These are phyloP conservation scores for Angomonas desouzai DNA, from an alignment of 208 protist genomes.

Conservation along the genomic window DNA sequence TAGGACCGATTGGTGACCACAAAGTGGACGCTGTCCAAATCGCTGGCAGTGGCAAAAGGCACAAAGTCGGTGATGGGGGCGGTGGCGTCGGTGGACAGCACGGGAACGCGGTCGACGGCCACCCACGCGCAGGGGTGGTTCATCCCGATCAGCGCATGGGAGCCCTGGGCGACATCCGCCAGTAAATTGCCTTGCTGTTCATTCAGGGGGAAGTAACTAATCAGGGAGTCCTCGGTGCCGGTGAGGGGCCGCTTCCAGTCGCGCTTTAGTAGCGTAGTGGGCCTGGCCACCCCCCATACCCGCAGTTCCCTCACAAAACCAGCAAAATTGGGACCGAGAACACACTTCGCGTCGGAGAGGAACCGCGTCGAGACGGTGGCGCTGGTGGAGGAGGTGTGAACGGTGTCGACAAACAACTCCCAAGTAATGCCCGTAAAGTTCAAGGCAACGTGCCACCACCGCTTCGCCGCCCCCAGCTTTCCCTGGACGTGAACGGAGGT, in stretches of 20 bases:
- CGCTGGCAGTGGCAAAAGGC: slow-evolving; percentile 53
- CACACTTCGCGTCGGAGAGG: slow-evolving; percentile 58
- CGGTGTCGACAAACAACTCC: slow-evolving; percentile 77
- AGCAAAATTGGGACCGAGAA: slow-evolving; percentile 71
- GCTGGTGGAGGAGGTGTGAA: slow-evolving; percentile 34
- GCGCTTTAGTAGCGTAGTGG: slow-evolving; percentile 50
- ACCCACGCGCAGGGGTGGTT: slow-evolving; percentile 50
- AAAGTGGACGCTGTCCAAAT: slow-evolving; percentile 53
- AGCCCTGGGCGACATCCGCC: slow-evolving; percentile 54
- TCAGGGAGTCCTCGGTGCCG: slow-evolving; percentile 50
- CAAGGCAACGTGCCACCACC: slow-evolving; percentile 89
- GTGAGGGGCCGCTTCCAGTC: slow-evolving; percentile 58
- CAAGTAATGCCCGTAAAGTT: slow-evolving; percentile 82
- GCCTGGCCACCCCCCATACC: slow-evolving; percentile 68
- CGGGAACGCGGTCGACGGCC: slow-evolving; percentile 44
- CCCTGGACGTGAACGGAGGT: slow-evolving; percentile 30
- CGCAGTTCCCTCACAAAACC: slow-evolving; percentile 80
- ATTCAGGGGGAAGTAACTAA: slow-evolving; percentile 79
- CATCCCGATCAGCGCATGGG: slow-evolving; percentile 54
- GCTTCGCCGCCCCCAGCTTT: slow-evolving; percentile 38
- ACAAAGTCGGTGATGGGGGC: slow-evolving; percentile 67
- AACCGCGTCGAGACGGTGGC: slow-evolving; percentile 55
- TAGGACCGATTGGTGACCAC: slow-evolving; percentile 44
- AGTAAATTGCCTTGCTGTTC: slow-evolving; percentile 73
- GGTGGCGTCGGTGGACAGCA: slow-evolving; percentile 17